A percentile compares a stretch with the other conserved stretches of the same genome.
Evolutionary conservation across 768 basidiomycete species (phyloP).

Genomic region (Candolleomyces aberdarensis): DNA sequence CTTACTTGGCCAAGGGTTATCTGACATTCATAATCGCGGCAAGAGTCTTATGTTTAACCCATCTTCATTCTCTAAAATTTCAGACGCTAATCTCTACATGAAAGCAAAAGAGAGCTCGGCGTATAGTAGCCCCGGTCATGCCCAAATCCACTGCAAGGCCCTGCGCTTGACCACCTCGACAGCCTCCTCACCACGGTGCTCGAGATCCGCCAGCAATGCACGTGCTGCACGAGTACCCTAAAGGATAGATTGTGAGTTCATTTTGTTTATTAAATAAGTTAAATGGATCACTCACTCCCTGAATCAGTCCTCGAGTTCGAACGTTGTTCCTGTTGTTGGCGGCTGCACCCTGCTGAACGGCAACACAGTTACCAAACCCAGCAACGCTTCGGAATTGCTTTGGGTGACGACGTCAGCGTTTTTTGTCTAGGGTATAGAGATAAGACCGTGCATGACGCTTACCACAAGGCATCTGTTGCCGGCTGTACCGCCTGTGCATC

Average conservation of each 20-base stretch:
- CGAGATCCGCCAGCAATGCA: constrained; percentile 27
- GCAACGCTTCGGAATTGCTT: constrained; percentile 45
- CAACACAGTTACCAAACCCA: constrained; percentile 55
- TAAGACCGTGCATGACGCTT: constrained; percentile 9
- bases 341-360: constrained; percentile 33
- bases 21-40: too few relatives aligned
- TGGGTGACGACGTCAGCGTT: background rate
- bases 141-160: constrained; percentile 27
- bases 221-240: constrained; percentile 41
- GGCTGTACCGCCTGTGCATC: constrained; percentile 45
- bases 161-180: constrained; percentile 22
- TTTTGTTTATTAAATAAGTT: background rate
- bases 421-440: background rate
- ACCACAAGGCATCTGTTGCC: constrained; percentile 49
- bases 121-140: constrained; percentile 13
- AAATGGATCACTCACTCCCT: constrained; percentile 1
- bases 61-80: background rate
- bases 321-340: background rate
- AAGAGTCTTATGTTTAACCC: too few relatives aligned
- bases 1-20: too few relatives aligned
- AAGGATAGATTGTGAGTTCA: constrained; percentile 4
- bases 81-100: background rate
- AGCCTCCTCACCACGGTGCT: constrained; percentile 22
- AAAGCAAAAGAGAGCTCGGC: background rate
- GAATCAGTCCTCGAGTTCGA: background rate